Evolutionary conservation across 441 rosid genomes (phyloP).

Genomic region (Bruguiera hainesii): DNA sequence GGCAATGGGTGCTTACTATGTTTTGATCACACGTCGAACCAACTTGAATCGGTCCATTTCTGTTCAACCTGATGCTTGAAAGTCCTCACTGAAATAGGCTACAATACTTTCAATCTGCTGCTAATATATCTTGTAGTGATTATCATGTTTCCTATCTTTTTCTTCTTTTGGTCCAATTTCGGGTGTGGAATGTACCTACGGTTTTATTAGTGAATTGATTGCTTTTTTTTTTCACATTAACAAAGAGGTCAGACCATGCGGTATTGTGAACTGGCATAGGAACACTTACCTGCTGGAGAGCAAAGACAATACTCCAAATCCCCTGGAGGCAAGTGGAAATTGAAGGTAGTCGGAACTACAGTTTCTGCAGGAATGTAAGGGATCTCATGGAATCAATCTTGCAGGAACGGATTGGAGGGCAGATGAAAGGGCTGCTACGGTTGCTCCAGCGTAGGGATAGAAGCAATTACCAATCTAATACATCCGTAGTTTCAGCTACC

Average conservation of each 20-base stretch:
- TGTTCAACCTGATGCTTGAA: constrained; percentile 38
- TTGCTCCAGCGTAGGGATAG: too few relatives aligned
- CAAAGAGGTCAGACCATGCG: not conserved
- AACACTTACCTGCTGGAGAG: not conserved
- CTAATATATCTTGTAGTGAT: constrained; percentile 8
- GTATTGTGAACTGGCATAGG: not conserved
- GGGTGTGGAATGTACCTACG: constrained; percentile 12
- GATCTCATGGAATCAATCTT: too few relatives aligned
- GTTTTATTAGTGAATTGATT: constrained; percentile 12
- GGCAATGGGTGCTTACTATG: constrained; percentile 39
- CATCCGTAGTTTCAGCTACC: too few relatives aligned
- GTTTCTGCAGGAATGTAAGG: too few relatives aligned
- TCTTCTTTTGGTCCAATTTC: not conserved
- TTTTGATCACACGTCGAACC: constrained; percentile 29
- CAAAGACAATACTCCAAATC: too few relatives aligned
- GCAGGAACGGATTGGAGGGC: too few relatives aligned
- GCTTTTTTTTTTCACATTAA: not conserved
- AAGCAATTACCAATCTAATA: too few relatives aligned
- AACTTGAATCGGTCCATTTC: constrained; percentile 34
- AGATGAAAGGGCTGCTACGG: too few relatives aligned
- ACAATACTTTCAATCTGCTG: not conserved
- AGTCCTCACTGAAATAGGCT: constrained; percentile 3
- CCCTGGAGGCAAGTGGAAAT: too few relatives aligned
- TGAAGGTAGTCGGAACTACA: too few relatives aligned
- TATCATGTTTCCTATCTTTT: not conserved